phyloP scores from a whole-genome alignment of 345 rosid genomes.

The Salix dunnii region DNA sequence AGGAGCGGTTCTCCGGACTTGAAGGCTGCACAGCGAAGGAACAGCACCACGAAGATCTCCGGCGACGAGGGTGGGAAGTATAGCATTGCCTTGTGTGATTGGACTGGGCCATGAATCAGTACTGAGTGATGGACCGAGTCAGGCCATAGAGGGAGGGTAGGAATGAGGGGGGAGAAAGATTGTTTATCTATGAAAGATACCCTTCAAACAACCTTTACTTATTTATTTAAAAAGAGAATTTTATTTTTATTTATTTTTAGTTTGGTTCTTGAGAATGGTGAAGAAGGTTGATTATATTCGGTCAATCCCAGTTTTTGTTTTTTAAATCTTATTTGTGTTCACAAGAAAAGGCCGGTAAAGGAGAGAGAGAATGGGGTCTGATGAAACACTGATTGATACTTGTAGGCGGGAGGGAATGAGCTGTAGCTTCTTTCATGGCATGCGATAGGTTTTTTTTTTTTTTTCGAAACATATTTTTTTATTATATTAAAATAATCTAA shows the following conservation, averaged over 20 bases:
- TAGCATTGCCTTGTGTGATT: conserved; percentile 22
- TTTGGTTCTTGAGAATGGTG: neutral
- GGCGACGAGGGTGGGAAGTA: conserved; percentile 34
- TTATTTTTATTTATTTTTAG: neutral
- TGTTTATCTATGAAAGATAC: neutral
- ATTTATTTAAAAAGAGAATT: neutral
- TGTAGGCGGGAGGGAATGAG: neutral
- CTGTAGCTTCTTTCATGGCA: neutral
- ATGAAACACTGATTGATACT: neutral
- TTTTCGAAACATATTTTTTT: neutral
- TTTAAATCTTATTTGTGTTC: too few species aligned
- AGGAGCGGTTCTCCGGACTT: conserved; percentile 62
- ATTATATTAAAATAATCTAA: too few species aligned
- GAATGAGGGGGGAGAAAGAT: neutral
- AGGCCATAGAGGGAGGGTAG: neutral
- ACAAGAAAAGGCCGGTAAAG: neutral
- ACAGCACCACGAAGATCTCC: conserved; percentile 69
- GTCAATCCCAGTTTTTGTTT: neutral
- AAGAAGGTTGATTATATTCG: neutral
- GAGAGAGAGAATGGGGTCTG: neutral
- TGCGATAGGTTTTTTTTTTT: neutral
- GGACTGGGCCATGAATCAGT: conserved; percentile 29
- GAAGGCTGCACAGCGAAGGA: conserved; percentile 64
- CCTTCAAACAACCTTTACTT: neutral
- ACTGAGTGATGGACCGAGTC: neutral